These are phyloP conservation scores for Penstemon eatonii DNA, from an alignment of 257 asterid genomes.

Conservation along the genomic window DNA sequence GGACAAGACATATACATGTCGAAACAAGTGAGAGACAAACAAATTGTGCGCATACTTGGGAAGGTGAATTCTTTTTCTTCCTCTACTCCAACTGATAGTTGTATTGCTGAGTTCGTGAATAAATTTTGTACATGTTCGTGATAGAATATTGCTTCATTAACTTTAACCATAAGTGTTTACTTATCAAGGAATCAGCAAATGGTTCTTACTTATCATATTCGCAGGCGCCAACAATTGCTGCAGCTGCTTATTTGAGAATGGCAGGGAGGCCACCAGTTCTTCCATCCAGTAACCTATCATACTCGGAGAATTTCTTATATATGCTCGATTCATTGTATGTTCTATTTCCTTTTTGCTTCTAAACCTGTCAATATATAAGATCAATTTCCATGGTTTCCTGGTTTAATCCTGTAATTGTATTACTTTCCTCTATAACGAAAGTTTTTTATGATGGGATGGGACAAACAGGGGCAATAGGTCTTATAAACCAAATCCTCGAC, in stretches of 20 bases:
- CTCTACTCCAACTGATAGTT: too few relatives aligned
- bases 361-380: constrained; percentile 10
- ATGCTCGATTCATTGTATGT: constrained; percentile 98
- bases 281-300: constrained; percentile 91
- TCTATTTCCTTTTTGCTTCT: constrained; percentile 26
- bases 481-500: constrained; percentile 92
- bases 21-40: constrained; percentile 92
- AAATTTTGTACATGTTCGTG: constrained; percentile 6
- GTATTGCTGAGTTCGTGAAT: constrained; percentile 6
- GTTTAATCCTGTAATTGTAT: constrained; percentile 11
- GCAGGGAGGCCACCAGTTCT: constrained; percentile 99
- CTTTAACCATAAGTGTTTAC: constrained; percentile 7
- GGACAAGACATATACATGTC: constrained; percentile 85
- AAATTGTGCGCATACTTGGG: constrained; percentile 90
- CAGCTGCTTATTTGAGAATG: constrained; percentile 98
- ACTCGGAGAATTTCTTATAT: constrained; percentile 94
- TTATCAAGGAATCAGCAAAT: constrained; percentile 1
- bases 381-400: constrained; percentile 5
- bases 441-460: constrained; percentile 22
- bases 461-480: constrained; percentile 86
- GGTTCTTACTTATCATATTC: constrained; percentile 23
- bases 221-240: too few relatives aligned
- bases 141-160: not conserved
- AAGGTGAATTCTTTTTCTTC: constrained; percentile 50
- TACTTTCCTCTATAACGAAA: constrained; percentile 24